Percentiles rank a stretch among this genome's conserved stretches.
Conservation (phyloP, 2,329 filamentous ascomycete species). For the Septoria linicola region DNA sequence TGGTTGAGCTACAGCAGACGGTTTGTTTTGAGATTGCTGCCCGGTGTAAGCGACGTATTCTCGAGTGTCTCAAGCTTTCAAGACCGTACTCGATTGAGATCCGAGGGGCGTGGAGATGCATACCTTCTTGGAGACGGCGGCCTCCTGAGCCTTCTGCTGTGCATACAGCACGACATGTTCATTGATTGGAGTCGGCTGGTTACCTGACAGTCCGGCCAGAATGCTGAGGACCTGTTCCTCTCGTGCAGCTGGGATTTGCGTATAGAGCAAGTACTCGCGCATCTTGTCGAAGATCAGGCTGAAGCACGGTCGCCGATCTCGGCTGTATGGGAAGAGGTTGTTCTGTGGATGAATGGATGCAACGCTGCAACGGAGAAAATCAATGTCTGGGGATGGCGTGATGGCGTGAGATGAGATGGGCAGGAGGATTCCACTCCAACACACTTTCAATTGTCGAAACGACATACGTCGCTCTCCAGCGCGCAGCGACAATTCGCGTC, state of each 20-base stretch:
- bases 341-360: constrained; percentile 2
- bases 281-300: constrained; percentile 41
- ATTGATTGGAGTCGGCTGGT: constrained; percentile 56
- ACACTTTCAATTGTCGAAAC: no score
- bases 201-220: constrained; percentile 60
- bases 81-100: no score
- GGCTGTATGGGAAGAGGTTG: constrained; percentile 2
- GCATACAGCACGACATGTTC: constrained; percentile 61
- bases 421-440: no score
- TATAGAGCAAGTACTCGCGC: constrained; percentile 64
- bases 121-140: constrained; percentile 26
- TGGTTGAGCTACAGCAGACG: constrained; percentile 8
- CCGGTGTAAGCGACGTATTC: neutral
- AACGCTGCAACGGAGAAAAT: neutral
- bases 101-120: no score
- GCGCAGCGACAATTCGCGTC: no score
- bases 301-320: constrained; percentile 12
- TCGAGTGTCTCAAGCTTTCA: no score
- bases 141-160: constrained; percentile 42
- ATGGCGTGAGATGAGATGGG: constrained; percentile 14
- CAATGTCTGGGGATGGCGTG: constrained; percentile 7
- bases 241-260: constrained; percentile 56
- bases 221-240: constrained; percentile 62
- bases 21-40: constrained; percentile 18
- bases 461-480: no score